These are phyloP conservation scores for Apophysomyces ossiformis DNA, from an alignment of 371 early-diverging fungal genomes.

Conservation along the genomic window DNA sequence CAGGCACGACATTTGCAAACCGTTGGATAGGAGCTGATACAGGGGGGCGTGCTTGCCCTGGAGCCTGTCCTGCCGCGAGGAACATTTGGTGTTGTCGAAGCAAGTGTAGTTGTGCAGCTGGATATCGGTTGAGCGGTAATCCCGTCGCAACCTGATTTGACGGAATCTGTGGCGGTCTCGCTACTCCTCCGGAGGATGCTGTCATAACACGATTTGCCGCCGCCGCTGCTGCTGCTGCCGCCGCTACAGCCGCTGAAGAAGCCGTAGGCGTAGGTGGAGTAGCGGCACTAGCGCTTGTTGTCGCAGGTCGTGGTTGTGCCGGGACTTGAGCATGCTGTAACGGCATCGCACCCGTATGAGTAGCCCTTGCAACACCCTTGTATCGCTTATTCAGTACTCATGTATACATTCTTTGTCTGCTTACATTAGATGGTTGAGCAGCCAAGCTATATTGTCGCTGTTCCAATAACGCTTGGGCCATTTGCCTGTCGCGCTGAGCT, in stretches of 20 bases:
- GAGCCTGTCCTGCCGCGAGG: slow-evolving; percentile 16
- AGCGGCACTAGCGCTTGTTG: slow-evolving; percentile 26
- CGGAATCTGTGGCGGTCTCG: slow-evolving; percentile 34
- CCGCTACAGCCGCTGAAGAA: slow-evolving; percentile 30
- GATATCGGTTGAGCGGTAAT: slow-evolving; percentile 37
- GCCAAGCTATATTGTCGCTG: slow-evolving; percentile 66
- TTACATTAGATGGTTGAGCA: slow-evolving; percentile 43
- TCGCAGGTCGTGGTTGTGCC: slow-evolving; percentile 29
- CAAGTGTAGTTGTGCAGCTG: slow-evolving; percentile 54
- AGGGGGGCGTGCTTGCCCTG: slow-evolving; percentile 28
- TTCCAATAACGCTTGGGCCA: slow-evolving; percentile 70
- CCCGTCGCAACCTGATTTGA: slow-evolving; percentile 18
- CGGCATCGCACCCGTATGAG: slow-evolving; percentile 10
- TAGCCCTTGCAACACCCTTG: slow-evolving; percentile 22
- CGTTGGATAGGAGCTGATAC: slow-evolving; percentile 34
- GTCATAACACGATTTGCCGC: slow-evolving; percentile 18
- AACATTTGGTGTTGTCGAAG: slow-evolving; percentile 50
- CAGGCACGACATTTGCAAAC: slow-evolving; percentile 32
- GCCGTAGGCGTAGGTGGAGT: slow-evolving; percentile 23
- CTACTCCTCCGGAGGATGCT: slow-evolving; percentile 7
- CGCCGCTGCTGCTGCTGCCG: slow-evolving; percentile 41
- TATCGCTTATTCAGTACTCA: slow-evolving; percentile 7
- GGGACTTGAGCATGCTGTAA: slow-evolving; percentile 24
- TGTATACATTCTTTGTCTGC: slow-evolving; percentile 2
- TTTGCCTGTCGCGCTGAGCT: slow-evolving; percentile 72